A percentile compares a stretch with the other conserved stretches of the same genome.
phyloP scores from a whole-genome alignment of 805 yeast species.

The Naumovozyma baii region DNA sequence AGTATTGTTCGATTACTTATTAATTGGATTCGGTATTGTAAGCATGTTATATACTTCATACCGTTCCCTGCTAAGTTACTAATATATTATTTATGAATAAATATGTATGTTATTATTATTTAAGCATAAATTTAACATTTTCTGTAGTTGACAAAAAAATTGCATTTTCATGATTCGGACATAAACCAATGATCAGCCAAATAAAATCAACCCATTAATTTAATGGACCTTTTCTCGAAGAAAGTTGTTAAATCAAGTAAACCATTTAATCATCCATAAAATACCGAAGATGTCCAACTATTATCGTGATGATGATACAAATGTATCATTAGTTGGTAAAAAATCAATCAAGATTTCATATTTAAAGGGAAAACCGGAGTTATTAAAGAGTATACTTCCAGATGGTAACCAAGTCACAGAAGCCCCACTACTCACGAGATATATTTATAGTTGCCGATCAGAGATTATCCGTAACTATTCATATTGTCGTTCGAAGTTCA shows the following conservation, averaged over 20 bases:
- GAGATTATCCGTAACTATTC: background rate
- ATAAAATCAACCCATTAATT: too few relatives aligned
- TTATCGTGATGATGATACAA: background rate
- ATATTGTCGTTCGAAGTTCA: background rate
- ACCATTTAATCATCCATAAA: too few relatives aligned
- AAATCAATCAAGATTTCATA: background rate
- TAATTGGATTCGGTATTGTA: conserved; percentile 47
- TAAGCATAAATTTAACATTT: too few relatives aligned
- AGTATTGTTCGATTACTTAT: conserved; percentile 37
- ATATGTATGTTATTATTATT: too few relatives aligned
- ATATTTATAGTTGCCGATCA: conserved; percentile 2
- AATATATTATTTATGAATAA: background rate
- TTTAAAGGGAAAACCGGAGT: background rate
- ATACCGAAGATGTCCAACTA: background rate
- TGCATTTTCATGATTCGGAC: background rate
- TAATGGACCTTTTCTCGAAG: background rate
- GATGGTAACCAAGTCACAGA: conserved; percentile 15
- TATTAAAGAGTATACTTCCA: conserved; percentile 5
- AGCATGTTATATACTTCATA: conserved; percentile 63
- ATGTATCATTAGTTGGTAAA: background rate
- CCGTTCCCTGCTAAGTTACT: conserved; percentile 35
- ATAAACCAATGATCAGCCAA: background rate
- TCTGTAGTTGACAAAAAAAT: conserved; percentile 1
- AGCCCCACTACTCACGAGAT: conserved; percentile 5
- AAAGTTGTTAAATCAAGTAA: too few relatives aligned